Evolutionary conservation across 371 early-diverging fungal genomes (phyloP), one percentile per base, ranked within the genome.

Genomic region (Circinella minor): DNA sequence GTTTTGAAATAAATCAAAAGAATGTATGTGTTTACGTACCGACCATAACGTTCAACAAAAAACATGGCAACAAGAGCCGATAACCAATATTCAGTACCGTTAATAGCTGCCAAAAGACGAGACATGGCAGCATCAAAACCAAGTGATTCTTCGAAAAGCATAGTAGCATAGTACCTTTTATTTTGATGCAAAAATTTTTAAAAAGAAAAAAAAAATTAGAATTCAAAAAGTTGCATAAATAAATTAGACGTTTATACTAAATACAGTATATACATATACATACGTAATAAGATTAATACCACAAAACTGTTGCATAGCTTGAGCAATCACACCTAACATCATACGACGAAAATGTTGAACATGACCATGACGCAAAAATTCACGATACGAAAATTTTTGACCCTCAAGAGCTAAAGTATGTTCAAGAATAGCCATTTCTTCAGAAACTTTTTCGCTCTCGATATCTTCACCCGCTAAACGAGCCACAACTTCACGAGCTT

Each of bases 231-330:
- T 59, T 4, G 13, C 43, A 37, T 13, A 46, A 37, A 46, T 20
- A 43, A 43, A 43, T 27, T 2, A 27, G 2, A 27, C 2, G 27
- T 27, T 27, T 27, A 27, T 27, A 27, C 27, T 27, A n/a, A n/a
- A 27, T 27, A 27, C 20, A 39, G 38, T 46, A 63, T 6, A 63
- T 0, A 14, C 8, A 13, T 9, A 54, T 17, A 57, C 67, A 36
- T 49, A 67, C 67, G 69, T 69, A 37, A 88, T 72, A 49, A 81
- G 70, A 36, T 80, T 83, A 67, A 83, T 83, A 71, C 83, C 83
- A 67, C 78, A 76, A 17, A 77, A 75, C 36, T 83, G 83, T 54
- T 83, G 83, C 61, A 83, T 83, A 18, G 79, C 69, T 63, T 83
- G 83, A 55, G 79, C 69, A 61, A 75, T 61, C 72, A 83, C 79